These are phyloP conservation scores for Boletus austroedulis DNA, from an alignment of 1,284 basidiomycete genomes.

Conservation along the genomic window DNA sequence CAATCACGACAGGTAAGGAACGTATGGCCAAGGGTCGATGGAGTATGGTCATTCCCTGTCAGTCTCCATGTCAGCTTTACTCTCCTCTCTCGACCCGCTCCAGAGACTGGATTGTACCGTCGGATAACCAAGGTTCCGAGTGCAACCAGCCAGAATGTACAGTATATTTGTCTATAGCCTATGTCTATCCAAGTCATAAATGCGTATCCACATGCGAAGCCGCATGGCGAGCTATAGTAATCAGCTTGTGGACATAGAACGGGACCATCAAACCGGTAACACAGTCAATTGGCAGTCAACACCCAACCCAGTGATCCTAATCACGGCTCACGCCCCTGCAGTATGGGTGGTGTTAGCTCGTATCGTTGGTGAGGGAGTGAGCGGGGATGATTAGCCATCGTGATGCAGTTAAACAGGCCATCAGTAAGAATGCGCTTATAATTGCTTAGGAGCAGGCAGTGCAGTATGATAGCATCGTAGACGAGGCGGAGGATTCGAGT, in stretches of 20 bases:
- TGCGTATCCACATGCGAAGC: background rate
- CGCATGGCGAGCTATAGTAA: background rate
- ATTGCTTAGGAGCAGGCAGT: constrained; percentile 1
- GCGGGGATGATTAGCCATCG: constrained; percentile 4
- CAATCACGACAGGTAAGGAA: too few species aligned
- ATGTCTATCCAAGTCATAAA: background rate
- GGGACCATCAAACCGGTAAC: background rate
- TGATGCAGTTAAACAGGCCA: constrained; percentile 17
- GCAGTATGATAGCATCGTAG: background rate
- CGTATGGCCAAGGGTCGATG: too few species aligned
- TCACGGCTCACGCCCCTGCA: constrained; percentile 33
- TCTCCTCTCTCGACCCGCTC: too few species aligned
- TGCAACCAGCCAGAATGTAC: background rate
- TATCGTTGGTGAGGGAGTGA: background rate
- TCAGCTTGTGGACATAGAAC: background rate
- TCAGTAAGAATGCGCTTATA: background rate
- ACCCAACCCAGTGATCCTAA: constrained; percentile 2
- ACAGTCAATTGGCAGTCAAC: background rate
- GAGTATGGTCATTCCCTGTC: too few species aligned
- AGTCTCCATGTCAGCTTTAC: too few species aligned
- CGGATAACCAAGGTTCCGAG: too few species aligned
- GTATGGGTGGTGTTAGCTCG: constrained; percentile 12
- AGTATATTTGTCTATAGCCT: background rate
- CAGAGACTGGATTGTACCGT: too few species aligned
- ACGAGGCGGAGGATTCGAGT: background rate